Percentiles rank a stretch among this genome's conserved stretches.
phyloP scores from a whole-genome alignment of 805 yeast species.

The Saccharomycopsis schoenii region DNA sequence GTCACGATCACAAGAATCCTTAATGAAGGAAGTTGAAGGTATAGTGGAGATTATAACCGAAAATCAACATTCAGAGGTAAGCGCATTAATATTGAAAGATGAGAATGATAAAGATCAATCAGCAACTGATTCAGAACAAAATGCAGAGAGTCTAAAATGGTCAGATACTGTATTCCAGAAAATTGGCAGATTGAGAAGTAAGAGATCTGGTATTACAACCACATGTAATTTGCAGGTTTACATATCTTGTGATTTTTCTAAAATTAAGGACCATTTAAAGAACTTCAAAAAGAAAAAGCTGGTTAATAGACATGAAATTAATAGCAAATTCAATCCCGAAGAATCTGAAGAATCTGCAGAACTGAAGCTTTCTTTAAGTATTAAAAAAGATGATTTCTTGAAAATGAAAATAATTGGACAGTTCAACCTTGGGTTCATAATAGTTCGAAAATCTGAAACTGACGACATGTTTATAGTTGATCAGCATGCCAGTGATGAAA shows the following conservation, averaged over 20 bases:
- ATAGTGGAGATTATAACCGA: neutral
- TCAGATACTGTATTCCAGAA: neutral
- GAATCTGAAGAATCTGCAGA: conserved; percentile 38
- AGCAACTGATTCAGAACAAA: neutral
- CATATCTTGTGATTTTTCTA: neutral
- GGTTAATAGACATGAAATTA: neutral
- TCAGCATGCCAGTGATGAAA: conserved; percentile 98
- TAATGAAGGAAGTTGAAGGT: neutral
- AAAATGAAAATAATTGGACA: conserved; percentile 83
- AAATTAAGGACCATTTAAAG: neutral
- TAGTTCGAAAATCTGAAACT: conserved; percentile 45
- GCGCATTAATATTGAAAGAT: neutral
- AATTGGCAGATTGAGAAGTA: neutral
- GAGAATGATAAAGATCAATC: neutral
- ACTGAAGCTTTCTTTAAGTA: conserved; percentile 43
- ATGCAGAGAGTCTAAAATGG: neutral
- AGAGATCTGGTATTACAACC: neutral
- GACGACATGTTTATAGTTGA: conserved; percentile 77
- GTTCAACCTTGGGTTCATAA: conserved; percentile 89
- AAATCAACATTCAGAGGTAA: neutral
- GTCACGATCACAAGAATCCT: neutral
- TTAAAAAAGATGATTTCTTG: conserved; percentile 62
- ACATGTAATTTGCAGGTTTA: neutral
- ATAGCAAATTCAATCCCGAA: conserved; percentile 10
- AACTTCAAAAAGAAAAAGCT: neutral